Percentiles rank a stretch among this genome's conserved stretches.
Evolutionary conservation across 2,329 filamentous ascomycete species (phyloP).

Genomic region (Aspergillus sp.): DNA sequence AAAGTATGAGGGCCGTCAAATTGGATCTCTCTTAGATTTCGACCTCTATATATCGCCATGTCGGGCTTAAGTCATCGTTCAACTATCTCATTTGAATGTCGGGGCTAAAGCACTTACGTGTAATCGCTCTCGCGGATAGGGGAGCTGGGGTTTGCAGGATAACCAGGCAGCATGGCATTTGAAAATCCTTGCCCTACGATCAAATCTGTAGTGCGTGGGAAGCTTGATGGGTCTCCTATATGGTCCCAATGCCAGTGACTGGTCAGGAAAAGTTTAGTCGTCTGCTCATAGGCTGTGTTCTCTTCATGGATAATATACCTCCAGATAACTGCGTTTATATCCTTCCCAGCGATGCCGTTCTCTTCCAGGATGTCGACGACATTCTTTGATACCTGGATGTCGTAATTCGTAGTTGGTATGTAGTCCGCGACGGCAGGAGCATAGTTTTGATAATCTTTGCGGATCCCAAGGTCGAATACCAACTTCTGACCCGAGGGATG

Average conservation of each 20-base stretch:
- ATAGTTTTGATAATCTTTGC: slow-evolving; percentile 29
- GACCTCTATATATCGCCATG: slow-evolving; percentile 5
- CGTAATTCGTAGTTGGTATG: slow-evolving; percentile 13
- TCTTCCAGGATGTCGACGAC: slow-evolving; percentile 25
- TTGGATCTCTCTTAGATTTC: slow-evolving; percentile 19
- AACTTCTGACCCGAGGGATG: slow-evolving; percentile 14
- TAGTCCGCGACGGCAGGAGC: slow-evolving; percentile 19
- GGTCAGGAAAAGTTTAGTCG: not conserved
- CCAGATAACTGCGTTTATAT: slow-evolving; percentile 28
- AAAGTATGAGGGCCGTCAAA: slow-evolving; percentile 6
- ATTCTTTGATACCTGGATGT: slow-evolving; percentile 22
- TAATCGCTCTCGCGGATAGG: slow-evolving; percentile 14
- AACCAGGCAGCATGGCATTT: slow-evolving; percentile 15
- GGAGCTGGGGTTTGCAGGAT: slow-evolving; percentile 20
- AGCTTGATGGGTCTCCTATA: slow-evolving; percentile 23
- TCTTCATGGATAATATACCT: not conserved
- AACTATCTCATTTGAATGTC: not conserved
- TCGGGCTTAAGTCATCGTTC: too few relatives aligned
- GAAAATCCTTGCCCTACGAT: slow-evolving; percentile 25
- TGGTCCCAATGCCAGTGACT: slow-evolving; percentile 33
- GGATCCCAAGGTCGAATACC: slow-evolving; percentile 33
- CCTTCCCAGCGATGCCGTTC: slow-evolving; percentile 11
- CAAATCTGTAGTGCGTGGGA: slow-evolving; percentile 22
- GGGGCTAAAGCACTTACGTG: slow-evolving; percentile 3
- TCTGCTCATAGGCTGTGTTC: not conserved